Base-by-base conservation (phyloP, 2,329 filamentous ascomycete species). In the Periconia sp. region DNA sequence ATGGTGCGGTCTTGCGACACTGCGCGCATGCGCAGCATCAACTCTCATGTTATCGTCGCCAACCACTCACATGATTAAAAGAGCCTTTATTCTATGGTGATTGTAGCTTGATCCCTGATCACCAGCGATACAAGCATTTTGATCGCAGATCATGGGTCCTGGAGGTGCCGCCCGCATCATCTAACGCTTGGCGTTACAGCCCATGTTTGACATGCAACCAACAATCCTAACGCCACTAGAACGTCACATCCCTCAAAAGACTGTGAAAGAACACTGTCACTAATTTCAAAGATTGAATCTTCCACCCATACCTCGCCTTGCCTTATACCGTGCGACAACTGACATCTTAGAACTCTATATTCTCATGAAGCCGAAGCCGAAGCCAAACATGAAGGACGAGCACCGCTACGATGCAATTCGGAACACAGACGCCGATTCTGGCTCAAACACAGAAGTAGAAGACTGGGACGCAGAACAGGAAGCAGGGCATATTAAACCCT, bases 401-500 rank as follows among this genome's bases (percentile, higher is more conserved):
- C 52, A 52, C 18, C 46, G 39, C 21, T 68, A 68, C 46, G 47
- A 63, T 21, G 46, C 52, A 21, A 45, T 66, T 25, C 52, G 45
- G 9, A 57, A 61, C 24, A 22, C 44, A 2, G 55, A 58, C 21
- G 36, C 46, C 10, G 43, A 54, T 9, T 57, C 52, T 7, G 61
- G 64, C 18, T 61, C 63, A 2, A 62, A 52, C 40, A 65, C 62
- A 2, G 65, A 66, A 36, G 47, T 61, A 8, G 63, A 56, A 19
- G 56, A 61, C 6, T 59, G 54, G 55, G 57, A 62, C 4, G 18
- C 31, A 3, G 40, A 44, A 15, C 50, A 57, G 21, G 34, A 36
- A 9, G 44, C n/a, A n/a, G n/a, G n/a, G n/a, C n/a, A n/a, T n/a
- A n/a, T 42, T 11, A 9, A 24, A 1, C 50, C 40, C 18, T 28